Conservation (phyloP, 306 rosid genomes). For the Cucurbita argyrosperma region DNA sequence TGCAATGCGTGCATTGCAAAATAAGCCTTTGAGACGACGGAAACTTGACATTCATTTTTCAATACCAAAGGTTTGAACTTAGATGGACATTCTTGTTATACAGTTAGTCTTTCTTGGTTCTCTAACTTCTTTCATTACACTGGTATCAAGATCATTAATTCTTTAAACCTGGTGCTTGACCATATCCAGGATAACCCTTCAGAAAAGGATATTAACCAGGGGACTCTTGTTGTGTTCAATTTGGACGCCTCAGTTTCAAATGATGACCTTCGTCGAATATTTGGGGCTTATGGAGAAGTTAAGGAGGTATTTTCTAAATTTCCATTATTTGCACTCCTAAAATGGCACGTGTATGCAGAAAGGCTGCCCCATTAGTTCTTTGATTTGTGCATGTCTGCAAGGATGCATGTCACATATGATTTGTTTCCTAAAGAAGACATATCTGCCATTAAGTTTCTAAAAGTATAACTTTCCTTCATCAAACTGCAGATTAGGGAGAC, state of each 20-base stretch:
- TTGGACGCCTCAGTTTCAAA: slow-evolving; percentile 85
- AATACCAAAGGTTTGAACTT: slow-evolving; percentile 68
- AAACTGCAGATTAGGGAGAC: slow-evolving; percentile 85
- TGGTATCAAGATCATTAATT: slow-evolving; percentile 1
- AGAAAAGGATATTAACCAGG: slow-evolving; percentile 89
- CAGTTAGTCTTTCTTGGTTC: background rate
- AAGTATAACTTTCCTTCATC: slow-evolving; percentile 1
- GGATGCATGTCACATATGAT: background rate
- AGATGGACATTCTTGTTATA: slow-evolving; percentile 1
- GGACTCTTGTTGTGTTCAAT: slow-evolving; percentile 93
- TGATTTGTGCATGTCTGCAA: background rate
- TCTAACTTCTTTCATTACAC: background rate
- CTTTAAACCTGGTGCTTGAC: slow-evolving; percentile 11
- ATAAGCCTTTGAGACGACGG: slow-evolving; percentile 80
- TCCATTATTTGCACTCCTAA: slow-evolving; percentile 2
- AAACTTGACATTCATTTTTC: slow-evolving; percentile 97
- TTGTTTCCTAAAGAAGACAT: background rate
- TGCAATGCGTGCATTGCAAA: slow-evolving; percentile 86
- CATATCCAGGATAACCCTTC: slow-evolving; percentile 77
- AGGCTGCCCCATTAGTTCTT: background rate
- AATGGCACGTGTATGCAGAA: background rate
- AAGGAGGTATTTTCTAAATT: slow-evolving; percentile 48
- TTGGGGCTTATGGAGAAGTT: slow-evolving; percentile 89
- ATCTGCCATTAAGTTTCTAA: background rate
- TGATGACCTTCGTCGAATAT: slow-evolving; percentile 83